These are phyloP conservation scores for Striga hermonthica DNA, from an alignment of 305 asterid species.

Conservation along the genomic window DNA sequence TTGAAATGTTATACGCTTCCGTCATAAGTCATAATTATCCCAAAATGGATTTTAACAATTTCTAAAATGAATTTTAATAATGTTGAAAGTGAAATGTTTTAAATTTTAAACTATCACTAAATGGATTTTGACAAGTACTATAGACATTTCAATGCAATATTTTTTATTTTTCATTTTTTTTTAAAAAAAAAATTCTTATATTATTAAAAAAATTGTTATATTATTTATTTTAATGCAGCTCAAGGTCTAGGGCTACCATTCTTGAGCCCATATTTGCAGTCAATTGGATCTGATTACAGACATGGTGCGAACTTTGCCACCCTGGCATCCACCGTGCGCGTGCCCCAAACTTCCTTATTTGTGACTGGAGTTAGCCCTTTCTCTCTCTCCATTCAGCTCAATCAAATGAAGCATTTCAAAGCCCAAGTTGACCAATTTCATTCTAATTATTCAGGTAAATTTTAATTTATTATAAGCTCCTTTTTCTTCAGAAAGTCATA, in stretches of 20 bases:
- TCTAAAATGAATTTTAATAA: no score
- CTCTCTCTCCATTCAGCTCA: slow-evolving; percentile 69
- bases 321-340: slow-evolving; percentile 65
- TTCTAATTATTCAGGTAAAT: slow-evolving; percentile 38
- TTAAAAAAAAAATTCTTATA: no score
- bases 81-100: no score
- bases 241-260: slow-evolving; percentile 67
- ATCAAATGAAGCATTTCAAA: slow-evolving; percentile 66
- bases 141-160: no score
- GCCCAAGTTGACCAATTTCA: slow-evolving; percentile 45
- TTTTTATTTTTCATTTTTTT: no score
- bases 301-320: slow-evolving; percentile 93
- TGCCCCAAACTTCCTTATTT: slow-evolving; percentile 68
- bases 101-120: no score
- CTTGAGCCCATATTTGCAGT: slow-evolving; percentile 70
- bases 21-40: no score
- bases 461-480: neutral
- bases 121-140: no score
- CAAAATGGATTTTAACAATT: no score
- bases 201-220: neutral
- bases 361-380: slow-evolving; percentile 82
- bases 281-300: slow-evolving; percentile 75
- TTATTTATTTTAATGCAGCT: slow-evolving; percentile 43
- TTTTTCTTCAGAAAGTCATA: neutral
- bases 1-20: no score